Percentiles rank a stretch among this genome's conserved stretches.
Conservation (phyloP, 441 rosid genomes). For the Metrosideros polymorpha region DNA sequence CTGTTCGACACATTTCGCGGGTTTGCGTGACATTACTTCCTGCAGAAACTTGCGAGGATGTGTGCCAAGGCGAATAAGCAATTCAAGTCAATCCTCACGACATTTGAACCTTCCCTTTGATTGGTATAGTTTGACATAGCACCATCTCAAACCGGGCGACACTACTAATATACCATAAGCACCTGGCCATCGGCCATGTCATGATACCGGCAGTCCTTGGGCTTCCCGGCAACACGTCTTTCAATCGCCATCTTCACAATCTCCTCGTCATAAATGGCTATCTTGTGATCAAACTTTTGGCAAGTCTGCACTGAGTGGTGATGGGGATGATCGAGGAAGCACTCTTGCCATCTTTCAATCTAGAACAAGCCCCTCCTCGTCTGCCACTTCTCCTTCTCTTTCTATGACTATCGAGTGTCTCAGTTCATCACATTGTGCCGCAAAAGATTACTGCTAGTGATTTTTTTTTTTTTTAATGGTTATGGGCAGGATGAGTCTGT, state of each 20-base stretch:
- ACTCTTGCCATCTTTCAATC: background rate
- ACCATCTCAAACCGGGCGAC: background rate
- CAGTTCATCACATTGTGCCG: background rate
- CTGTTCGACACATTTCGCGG: background rate
- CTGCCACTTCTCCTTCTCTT: background rate
- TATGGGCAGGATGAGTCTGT: background rate
- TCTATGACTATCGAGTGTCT: background rate
- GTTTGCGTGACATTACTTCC: background rate
- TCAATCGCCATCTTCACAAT: background rate
- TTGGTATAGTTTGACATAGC: background rate
- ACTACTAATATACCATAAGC: background rate
- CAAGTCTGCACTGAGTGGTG: background rate
- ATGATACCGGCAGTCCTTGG: background rate
- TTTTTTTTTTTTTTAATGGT: background rate
- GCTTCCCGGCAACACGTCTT: background rate
- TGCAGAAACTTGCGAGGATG: background rate
- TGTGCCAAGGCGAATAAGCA: background rate
- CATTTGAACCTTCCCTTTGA: background rate
- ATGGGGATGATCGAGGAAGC: background rate
- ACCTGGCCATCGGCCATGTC: background rate
- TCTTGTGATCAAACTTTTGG: background rate
- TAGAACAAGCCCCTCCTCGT: background rate
- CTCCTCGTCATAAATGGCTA: background rate
- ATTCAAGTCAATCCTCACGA: background rate
- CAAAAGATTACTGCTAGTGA: background rate